These are phyloP conservation scores for Dispira parvispora DNA, from an alignment of 192 early-diverging fungal species.

Conservation along the genomic window DNA sequence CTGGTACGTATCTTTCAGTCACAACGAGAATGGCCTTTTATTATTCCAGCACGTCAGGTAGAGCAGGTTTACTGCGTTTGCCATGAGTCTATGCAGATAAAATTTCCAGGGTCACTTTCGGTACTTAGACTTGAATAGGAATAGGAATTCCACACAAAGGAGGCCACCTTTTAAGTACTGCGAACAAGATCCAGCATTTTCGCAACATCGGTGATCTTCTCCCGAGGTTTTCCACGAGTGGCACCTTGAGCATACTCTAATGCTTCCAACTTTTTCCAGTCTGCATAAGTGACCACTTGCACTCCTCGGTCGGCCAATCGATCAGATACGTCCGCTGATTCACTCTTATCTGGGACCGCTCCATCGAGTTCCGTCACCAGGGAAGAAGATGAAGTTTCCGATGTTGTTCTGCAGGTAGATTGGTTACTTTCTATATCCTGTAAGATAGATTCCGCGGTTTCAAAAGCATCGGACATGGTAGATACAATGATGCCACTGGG, in stretches of 20 bases:
- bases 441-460: conserved; percentile 67
- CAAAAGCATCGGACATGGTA: conserved; percentile 85
- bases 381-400: conserved; percentile 1
- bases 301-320: conserved; percentile 21
- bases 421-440: conserved; percentile 31
- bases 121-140: too few relatives aligned
- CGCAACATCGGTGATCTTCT: conserved; percentile 48
- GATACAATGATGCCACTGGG: conserved; percentile 85
- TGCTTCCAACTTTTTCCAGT: conserved; percentile 72
- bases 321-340: conserved; percentile 16
- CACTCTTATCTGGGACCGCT: conserved; percentile 7
- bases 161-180: too few relatives aligned
- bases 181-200: conserved; percentile 36
- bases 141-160: too few relatives aligned
- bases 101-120: too few relatives aligned
- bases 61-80: too few relatives aligned
- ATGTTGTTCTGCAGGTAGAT: conserved; percentile 17
- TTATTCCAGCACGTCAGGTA: too few relatives aligned
- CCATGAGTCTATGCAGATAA: too few relatives aligned
- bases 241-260: conserved; percentile 49
- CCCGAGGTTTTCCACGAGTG: conserved; percentile 56
- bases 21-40: too few relatives aligned
- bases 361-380: neutral
- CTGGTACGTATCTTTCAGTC: too few relatives aligned
- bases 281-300: conserved; percentile 41